Conservation (phyloP, 495 filamentous ascomycete species). For the Hypoxylon crocopeplum region DNA sequence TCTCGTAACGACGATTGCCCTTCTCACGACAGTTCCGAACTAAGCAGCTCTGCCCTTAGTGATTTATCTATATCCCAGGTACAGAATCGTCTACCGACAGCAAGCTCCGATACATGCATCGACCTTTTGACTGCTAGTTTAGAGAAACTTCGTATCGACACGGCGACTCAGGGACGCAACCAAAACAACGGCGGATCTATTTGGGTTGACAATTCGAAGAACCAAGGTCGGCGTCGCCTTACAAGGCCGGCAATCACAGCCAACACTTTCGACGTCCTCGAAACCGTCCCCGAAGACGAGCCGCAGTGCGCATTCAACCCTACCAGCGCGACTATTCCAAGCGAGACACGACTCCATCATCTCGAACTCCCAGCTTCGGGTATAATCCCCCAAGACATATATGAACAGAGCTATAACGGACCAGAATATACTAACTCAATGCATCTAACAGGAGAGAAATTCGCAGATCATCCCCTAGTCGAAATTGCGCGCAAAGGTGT, state of each 20-base stretch:
- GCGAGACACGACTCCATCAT: slow-evolving; percentile 11
- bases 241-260: slow-evolving; percentile 35
- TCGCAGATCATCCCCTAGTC: slow-evolving; percentile 40
- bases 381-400: slow-evolving; percentile 11
- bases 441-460: slow-evolving; percentile 20
- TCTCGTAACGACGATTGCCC: slow-evolving; percentile 16
- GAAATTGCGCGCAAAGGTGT: slow-evolving; percentile 42
- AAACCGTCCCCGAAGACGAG: slow-evolving; percentile 36
- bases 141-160: slow-evolving; percentile 40
- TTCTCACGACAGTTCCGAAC: slow-evolving; percentile 28
- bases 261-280: slow-evolving; percentile 39
- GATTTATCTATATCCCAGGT: slow-evolving; percentile 44
- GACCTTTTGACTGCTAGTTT: slow-evolving; percentile 42
- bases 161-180: slow-evolving; percentile 7
- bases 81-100: slow-evolving; percentile 36
- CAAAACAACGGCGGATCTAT: slow-evolving; percentile 2
- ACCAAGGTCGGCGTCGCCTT: slow-evolving; percentile 29
- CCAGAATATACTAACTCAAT: slow-evolving; percentile 5
- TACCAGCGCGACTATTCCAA: slow-evolving; percentile 8
- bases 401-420: neutral
- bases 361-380: slow-evolving; percentile 34
- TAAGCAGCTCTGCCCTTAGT: slow-evolving; percentile 34
- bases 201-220: slow-evolving; percentile 18
- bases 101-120: slow-evolving; percentile 21
- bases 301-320: slow-evolving; percentile 13